These are phyloP conservation scores for Physaria fendleri DNA, from an alignment of 345 rosid species.

Conservation along the genomic window DNA sequence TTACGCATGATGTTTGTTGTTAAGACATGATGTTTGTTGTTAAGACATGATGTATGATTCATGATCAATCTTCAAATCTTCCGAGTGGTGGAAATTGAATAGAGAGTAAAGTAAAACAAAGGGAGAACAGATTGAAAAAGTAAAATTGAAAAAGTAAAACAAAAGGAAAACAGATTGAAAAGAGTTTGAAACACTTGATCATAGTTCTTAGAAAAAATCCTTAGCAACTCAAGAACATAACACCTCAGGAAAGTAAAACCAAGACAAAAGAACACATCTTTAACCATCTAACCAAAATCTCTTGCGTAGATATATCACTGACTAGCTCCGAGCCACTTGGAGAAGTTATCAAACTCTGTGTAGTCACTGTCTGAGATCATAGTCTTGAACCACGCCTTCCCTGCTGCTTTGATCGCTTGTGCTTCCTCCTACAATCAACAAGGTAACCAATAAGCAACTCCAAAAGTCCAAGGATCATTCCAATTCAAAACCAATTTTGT, in stretches of 20 bases:
- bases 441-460: neutral
- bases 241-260: neutral
- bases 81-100: too few relatives aligned
- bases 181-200: conserved; percentile 8
- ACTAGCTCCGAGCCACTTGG: conserved; percentile 76
- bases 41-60: too few relatives aligned
- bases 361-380: conserved; percentile 94
- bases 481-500: neutral
- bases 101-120: too few relatives aligned
- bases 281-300: conserved; percentile 17
- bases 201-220: neutral
- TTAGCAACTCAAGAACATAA: neutral
- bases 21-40: too few relatives aligned
- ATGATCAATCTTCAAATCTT: too few relatives aligned
- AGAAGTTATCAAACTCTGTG: conserved; percentile 78
- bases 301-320: conserved; percentile 43
- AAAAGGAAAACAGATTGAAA: neutral
- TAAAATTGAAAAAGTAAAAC: too few relatives aligned
- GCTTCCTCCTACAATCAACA: conserved; percentile 65
- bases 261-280: neutral
- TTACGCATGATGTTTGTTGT: too few relatives aligned
- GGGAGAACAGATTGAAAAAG: too few relatives aligned
- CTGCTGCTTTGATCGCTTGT: conserved; percentile 60
- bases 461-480: neutral
- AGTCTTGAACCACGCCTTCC: conserved; percentile 88